A percentile compares a stretch with the other conserved stretches of the same genome.
Evolutionary conservation across 495 filamentous ascomycete species (phyloP).

Genomic region (Penicillium subrubescens): DNA sequence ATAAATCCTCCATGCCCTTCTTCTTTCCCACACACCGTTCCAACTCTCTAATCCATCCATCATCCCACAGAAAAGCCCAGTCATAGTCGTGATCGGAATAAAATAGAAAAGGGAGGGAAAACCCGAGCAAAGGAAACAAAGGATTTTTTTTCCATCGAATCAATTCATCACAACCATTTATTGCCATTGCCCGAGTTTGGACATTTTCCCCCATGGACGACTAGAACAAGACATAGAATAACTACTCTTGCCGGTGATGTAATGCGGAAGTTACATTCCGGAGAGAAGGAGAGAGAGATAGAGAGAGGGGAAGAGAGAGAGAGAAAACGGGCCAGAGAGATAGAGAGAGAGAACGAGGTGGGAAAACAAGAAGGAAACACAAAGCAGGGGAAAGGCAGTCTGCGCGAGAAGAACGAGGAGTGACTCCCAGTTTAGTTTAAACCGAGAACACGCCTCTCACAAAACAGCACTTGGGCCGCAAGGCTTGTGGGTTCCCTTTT

Average conservation of each 20-base stretch:
- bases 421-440: background rate
- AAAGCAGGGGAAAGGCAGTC: conserved; percentile 13
- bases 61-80: conserved; percentile 10
- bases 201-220: conserved; percentile 9
- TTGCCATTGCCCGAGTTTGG: conserved; percentile 11
- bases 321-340: conserved; percentile 17
- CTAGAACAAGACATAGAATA: conserved; percentile 6
- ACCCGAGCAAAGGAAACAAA: conserved; percentile 3
- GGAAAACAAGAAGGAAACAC: conserved; percentile 7
- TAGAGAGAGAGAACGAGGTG: conserved; percentile 7
- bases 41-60: conserved; percentile 2
- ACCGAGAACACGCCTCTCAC: background rate
- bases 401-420: conserved; percentile 2
- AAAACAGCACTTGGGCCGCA: conserved; percentile 4
- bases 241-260: conserved; percentile 5
- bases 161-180: conserved; percentile 15
- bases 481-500: background rate
- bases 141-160: background rate
- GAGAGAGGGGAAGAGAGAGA: conserved; percentile 2
- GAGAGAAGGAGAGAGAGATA: conserved; percentile 9
- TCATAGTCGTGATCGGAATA: background rate
- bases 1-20: background rate
- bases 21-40: conserved; percentile 4
- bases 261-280: conserved; percentile 11
- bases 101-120: background rate